Conservation (phyloP, 2,329 filamentous ascomycete genomes). For the Tolypocladium pustulatum region DNA sequence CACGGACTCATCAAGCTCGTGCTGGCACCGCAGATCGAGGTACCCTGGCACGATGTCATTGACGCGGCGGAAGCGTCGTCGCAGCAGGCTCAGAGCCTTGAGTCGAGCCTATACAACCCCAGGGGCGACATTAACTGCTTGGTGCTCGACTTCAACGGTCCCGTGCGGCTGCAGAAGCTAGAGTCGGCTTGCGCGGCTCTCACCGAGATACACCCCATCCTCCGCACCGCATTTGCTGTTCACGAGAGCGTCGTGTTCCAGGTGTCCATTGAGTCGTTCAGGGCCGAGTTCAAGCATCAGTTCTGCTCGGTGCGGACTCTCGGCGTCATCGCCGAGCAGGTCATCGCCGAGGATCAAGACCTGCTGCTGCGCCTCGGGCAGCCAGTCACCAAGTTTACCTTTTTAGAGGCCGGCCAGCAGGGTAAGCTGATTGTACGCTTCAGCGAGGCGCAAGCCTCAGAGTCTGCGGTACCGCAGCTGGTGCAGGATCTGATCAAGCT, state of each 20-base stretch:
- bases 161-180: conserved; percentile 29
- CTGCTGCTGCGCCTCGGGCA: conserved; percentile 27
- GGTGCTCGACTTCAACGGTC: conserved; percentile 34
- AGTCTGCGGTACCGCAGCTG: conserved; percentile 31
- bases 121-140: conserved; percentile 37
- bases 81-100: conserved; percentile 36
- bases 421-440: conserved; percentile 37
- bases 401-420: conserved; percentile 36
- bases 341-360: conserved; percentile 31
- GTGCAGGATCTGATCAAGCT: conserved; percentile 37
- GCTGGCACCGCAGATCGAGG: conserved; percentile 31
- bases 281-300: conserved; percentile 32
- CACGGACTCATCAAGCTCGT: conserved; percentile 27
- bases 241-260: conserved; percentile 37
- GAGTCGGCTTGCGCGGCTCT: conserved; percentile 35
- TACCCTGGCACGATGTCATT: conserved; percentile 29
- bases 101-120: conserved; percentile 32
- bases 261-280: conserved; percentile 31
- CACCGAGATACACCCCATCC: conserved; percentile 34
- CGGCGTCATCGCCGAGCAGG: conserved; percentile 24
- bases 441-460: conserved; percentile 38
- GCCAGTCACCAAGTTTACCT: conserved; percentile 39
- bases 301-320: conserved; percentile 30
- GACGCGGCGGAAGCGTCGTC: conserved; percentile 38
- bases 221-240: conserved; percentile 43